Evolutionary conservation across 2,329 filamentous ascomycete genomes (phyloP).

Genomic region (Ilyonectria sp.): DNA sequence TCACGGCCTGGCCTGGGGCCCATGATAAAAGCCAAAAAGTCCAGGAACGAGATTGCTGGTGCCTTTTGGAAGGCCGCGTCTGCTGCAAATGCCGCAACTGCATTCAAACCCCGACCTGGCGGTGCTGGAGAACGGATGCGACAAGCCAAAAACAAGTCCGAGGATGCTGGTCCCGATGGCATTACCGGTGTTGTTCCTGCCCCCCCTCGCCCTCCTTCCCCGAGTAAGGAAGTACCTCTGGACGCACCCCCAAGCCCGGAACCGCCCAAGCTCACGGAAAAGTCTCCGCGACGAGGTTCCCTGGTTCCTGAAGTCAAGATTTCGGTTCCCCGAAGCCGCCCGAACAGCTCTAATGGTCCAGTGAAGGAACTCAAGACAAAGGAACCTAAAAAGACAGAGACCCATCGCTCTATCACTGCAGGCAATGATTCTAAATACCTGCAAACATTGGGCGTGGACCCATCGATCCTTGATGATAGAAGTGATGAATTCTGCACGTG

Average conservation of each 20-base stretch:
- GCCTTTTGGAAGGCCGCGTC: slow-evolving; percentile 82
- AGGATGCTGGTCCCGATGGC: slow-evolving; percentile 81
- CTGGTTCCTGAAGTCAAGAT: slow-evolving; percentile 72
- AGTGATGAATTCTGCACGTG: slow-evolving; percentile 86
- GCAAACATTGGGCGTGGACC: slow-evolving; percentile 82
- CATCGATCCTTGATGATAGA: slow-evolving; percentile 80
- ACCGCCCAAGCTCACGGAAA: slow-evolving; percentile 44
- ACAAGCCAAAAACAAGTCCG: slow-evolving; percentile 70
- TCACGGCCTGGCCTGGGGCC: slow-evolving; percentile 72
- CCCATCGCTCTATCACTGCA: slow-evolving; percentile 73
- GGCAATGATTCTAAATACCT: slow-evolving; percentile 87
- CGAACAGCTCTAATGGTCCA: slow-evolving; percentile 57
- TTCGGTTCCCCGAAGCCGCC: slow-evolving; percentile 63
- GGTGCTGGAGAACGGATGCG: slow-evolving; percentile 87
- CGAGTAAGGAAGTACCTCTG: neutral
- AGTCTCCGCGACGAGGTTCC: slow-evolving; percentile 53
- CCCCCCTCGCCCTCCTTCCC: slow-evolving; percentile 66
- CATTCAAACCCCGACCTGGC: slow-evolving; percentile 89
- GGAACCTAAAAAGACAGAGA: slow-evolving; percentile 53
- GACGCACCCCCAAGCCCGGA: slow-evolving; percentile 14
- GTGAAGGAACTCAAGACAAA: slow-evolving; percentile 53
- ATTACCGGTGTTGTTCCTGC: slow-evolving; percentile 91
- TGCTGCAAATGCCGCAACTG: slow-evolving; percentile 63
- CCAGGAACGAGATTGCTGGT: slow-evolving; percentile 80
- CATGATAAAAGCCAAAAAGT: slow-evolving; percentile 89